Base-by-base conservation (phyloP, 257 asterid species). In the Solanum pennellii region DNA sequence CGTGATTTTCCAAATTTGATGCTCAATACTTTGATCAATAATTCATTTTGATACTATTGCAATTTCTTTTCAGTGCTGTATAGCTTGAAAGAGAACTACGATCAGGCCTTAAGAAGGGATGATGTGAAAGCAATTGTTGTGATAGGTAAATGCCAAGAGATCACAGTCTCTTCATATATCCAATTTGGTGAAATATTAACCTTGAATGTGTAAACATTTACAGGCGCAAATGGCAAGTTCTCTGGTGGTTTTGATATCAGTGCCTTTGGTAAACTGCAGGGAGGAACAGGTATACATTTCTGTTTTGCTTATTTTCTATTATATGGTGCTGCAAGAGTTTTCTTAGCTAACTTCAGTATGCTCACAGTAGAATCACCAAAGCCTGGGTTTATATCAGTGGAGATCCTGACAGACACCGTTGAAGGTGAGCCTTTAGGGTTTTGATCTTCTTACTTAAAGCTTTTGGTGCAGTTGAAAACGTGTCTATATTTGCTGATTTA, bases 191-290 rank as follows among this genome's bases (percentile, higher is more conserved):
- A 84, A 41, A 49, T 89, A 35, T 89, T 76, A 89, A 59, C 33
- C 86, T 31, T 86, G 27, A 27, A 47, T 71, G 79, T 60, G 68
- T 80, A 29, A 80, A 9, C 69, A 71, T 86, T 91, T 88, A 89
- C 94, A 97, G 99, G 99, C 88, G 96, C 95, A 62, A 91, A 93
- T 73, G 98, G 99, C 73, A 97, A 95, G 89, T 97, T 97, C 89
- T 97, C 99, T 47, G 99, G 99, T 87, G 99, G 99, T 83, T 96
- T 97, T 83, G 99, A 97, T 84, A 97, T 97, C 73, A 88, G 93
- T 85, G 96, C 98, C 12, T 96, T 97, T 23, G 95, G 95, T 20
- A 92, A 91, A 90, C 91, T 97, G 82, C 99, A 97, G 88, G 93
- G 90, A 77, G 95, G 96, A 86, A 91, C 85, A 77, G 90, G 99